Conservation (phyloP, 176 grass and related monocot genomes). For the Tuctoria greenei region DNA sequence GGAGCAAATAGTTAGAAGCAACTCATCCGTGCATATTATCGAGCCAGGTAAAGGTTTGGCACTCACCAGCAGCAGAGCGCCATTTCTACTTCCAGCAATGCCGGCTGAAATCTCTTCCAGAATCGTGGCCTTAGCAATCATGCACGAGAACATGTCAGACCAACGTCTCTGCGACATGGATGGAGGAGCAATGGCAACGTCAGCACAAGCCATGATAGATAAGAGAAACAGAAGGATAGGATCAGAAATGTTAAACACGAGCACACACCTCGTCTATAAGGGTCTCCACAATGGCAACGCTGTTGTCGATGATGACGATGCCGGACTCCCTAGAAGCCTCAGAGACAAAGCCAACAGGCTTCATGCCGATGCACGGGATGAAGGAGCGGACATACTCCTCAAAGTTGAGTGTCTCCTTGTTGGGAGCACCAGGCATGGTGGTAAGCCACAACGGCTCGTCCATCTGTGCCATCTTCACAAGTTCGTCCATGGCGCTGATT, state of each 20-base stretch:
- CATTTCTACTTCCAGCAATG: conserved; percentile 83
- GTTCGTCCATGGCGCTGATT: conserved; percentile 73
- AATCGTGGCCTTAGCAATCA: conserved; percentile 72
- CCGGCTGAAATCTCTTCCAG: conserved; percentile 76
- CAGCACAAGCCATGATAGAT: background rate
- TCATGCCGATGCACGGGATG: conserved; percentile 56
- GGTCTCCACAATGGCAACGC: conserved; percentile 73
- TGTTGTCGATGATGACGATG: conserved; percentile 66
- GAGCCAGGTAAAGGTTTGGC: conserved; percentile 2
- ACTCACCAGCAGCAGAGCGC: conserved; percentile 79
- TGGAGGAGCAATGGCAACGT: background rate
- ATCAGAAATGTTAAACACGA: background rate
- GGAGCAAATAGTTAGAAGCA: conserved; percentile 9
- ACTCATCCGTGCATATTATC: conserved; percentile 5
- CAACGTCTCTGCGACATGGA: conserved; percentile 61
- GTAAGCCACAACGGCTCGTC: conserved; percentile 75
- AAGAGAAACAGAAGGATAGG: background rate
- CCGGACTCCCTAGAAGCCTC: conserved; percentile 79
- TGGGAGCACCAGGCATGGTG: conserved; percentile 32
- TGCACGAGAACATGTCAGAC: conserved; percentile 92
- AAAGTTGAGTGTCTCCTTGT: conserved; percentile 62
- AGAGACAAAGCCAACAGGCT: conserved; percentile 61
- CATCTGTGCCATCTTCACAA: conserved; percentile 92
- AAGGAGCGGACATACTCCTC: conserved; percentile 66
- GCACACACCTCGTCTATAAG: conserved; percentile 71